These are phyloP conservation scores for Auricularia cornea DNA, from an alignment of 768 basidiomycete species.

Conservation along the genomic window DNA sequence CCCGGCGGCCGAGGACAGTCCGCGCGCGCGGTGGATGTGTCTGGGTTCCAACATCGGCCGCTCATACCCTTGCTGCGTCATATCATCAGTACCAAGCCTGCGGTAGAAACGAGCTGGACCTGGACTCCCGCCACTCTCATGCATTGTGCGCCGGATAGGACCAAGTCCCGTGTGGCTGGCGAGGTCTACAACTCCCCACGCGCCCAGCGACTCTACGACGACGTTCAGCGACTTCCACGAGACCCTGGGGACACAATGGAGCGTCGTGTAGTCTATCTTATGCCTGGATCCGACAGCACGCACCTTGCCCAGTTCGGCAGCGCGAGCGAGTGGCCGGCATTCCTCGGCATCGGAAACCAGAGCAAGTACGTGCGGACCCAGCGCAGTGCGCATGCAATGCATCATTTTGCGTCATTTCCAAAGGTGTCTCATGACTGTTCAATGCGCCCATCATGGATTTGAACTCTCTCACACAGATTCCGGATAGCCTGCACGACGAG, in stretches of 20 bases:
- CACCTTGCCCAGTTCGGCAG: conserved; percentile 26
- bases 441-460: background rate
- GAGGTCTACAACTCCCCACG: background rate
- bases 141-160: background rate
- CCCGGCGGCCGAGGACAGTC: background rate
- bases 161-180: background rate
- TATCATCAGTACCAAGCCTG: background rate
- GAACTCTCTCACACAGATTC: background rate
- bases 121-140: background rate
- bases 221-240: background rate
- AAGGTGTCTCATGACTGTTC: background rate
- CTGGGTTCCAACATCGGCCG: background rate
- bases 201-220: background rate
- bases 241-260: background rate
- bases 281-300: conserved; percentile 29
- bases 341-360: background rate
- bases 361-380: background rate
- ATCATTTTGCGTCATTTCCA: background rate
- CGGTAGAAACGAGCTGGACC: background rate
- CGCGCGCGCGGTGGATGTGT: background rate
- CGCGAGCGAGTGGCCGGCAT: background rate
- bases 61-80: background rate
- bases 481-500: background rate
- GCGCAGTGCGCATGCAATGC: background rate
- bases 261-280: conserved; percentile 5